Conservation (phyloP, 495 filamentous ascomycete genomes). For the Xylaria acuta region DNA sequence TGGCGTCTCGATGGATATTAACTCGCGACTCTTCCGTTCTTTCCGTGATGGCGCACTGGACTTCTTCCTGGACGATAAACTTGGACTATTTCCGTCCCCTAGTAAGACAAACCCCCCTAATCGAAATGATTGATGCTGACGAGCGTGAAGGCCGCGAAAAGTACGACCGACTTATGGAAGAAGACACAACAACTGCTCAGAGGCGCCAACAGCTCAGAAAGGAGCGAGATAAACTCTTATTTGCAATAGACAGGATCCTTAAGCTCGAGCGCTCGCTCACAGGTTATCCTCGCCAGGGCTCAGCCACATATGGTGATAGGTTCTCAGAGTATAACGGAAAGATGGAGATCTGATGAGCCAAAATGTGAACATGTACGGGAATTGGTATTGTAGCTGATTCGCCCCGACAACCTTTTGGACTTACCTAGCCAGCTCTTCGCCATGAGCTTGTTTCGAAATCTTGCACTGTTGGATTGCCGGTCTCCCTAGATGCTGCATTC, state of each 20-base stretch:
- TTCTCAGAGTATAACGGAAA: not conserved
- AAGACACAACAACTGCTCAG: conserved; percentile 40
- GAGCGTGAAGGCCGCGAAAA: conserved; percentile 28
- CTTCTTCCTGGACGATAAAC: conserved; percentile 44
- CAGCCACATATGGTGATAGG: not conserved
- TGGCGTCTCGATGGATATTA: conserved; percentile 46
- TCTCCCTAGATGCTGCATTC: not conserved
- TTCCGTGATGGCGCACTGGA: conserved; percentile 36
- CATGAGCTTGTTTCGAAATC: not conserved
- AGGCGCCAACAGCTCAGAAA: conserved; percentile 35
- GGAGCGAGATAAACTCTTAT: conserved; percentile 40
- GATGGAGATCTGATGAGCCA: not conserved
- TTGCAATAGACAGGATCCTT: conserved; percentile 42
- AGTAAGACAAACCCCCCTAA: conserved; percentile 18
- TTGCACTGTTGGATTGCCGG: not conserved
- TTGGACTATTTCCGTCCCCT: conserved; percentile 40
- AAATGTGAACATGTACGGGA: not conserved
- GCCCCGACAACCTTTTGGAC: not conserved
- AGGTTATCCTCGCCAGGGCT: not conserved
- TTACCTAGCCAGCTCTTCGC: not conserved
- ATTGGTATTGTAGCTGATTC: not conserved
- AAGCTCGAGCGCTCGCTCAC: conserved; percentile 2
- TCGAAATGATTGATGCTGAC: conserved; percentile 10
- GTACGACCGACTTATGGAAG: conserved; percentile 47
- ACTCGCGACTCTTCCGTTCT: conserved; percentile 44